Evolutionary conservation across 1,284 basidiomycete genomes (phyloP), one percentile per base, ranked within the genome.

Genomic region (Singerocomus inundabilis): DNA sequence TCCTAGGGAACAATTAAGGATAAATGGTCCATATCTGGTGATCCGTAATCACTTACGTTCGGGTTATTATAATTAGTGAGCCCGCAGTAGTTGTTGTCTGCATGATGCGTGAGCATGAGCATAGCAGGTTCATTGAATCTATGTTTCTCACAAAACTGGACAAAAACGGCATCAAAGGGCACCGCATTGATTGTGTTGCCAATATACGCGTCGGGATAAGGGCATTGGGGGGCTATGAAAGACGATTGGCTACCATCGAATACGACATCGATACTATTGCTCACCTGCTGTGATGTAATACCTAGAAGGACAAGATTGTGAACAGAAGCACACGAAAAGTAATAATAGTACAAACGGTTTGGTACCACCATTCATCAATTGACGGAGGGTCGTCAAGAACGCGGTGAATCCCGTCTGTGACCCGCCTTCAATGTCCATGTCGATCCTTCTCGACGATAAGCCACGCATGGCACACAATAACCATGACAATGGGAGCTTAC

Each of bases 381-480:
- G 62, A 6, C 82, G 72, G 18, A 87, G 72, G 47, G 72, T 67
- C 35, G 68, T 80, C 33, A 84, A 73, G 57, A 87, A 85, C 0
- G 80, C 75, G 15, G 70, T 69, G 61, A 76, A 81, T 48, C 79
- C 77, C 3, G 71, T 70, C 39, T 74, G 72, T n/a, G n/a, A n/a
- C n/a, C n/a, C n/a, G 21, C 81, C 79, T 62, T 87, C 85, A 48
- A 87, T 81, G 55, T 86, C 84, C 39, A 87, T 66, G 57, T 87
- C 84, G 36, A 86, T 69, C 26, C 82, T 84, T 48, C 33, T 10
- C 6, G 11, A 37, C 7, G 5, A 25, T 62, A 10, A 58, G 43
- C 21, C 11, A 35, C 5, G 3, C 21, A 26, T 29, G 11, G 3
- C 5, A 35, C 15, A 5, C 3, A n/a, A 40, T 21, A 18, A 3